Evolutionary conservation across 208 protist species (phyloP).

Genomic region (Acanthamoeba lenticulata): DNA sequence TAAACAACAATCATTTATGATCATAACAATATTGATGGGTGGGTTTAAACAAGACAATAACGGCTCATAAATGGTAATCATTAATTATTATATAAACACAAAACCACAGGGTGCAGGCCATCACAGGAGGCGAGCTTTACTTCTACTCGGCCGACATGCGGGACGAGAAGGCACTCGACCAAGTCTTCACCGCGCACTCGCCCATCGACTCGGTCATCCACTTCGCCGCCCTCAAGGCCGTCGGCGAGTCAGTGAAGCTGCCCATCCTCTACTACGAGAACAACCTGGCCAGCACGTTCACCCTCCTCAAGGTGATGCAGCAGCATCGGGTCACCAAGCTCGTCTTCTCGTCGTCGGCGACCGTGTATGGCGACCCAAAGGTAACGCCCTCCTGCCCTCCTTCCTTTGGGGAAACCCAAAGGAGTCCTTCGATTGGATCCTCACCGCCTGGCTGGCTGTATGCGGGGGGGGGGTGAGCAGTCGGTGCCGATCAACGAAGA

Average conservation of each 20-base stretch:
- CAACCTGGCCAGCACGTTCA: slow-evolving; percentile 95
- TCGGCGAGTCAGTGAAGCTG: slow-evolving; percentile 93
- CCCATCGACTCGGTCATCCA: slow-evolving; percentile 93
- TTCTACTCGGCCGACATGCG: slow-evolving; percentile 16
- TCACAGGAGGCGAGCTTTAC: not conserved
- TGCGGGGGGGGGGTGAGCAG: no score
- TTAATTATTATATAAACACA: no score
- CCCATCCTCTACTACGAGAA: slow-evolving; percentile 97
- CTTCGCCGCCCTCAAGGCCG: slow-evolving; percentile 94
- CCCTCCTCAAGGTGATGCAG: slow-evolving; percentile 93
- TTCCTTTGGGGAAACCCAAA: no score
- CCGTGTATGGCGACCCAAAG: slow-evolving; percentile 91
- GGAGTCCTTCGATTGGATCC: no score
- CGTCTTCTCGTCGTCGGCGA: slow-evolving; percentile 96
- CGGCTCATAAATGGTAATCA: no score
- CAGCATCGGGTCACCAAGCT: slow-evolving; percentile 93
- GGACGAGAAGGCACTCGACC: slow-evolving; percentile 88
- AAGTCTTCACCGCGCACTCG: slow-evolving; percentile 91
- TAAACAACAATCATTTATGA: not conserved
- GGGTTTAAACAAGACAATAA: not conserved
- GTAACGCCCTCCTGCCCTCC: not conserved
- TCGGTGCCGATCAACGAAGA: slow-evolving; percentile 82
- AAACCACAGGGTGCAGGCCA: not conserved
- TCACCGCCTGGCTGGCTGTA: no score
- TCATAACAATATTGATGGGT: not conserved